These are phyloP conservation scores for Amphicarpaea edgeworthii DNA, from an alignment of 306 rosid genomes.

Conservation along the genomic window DNA sequence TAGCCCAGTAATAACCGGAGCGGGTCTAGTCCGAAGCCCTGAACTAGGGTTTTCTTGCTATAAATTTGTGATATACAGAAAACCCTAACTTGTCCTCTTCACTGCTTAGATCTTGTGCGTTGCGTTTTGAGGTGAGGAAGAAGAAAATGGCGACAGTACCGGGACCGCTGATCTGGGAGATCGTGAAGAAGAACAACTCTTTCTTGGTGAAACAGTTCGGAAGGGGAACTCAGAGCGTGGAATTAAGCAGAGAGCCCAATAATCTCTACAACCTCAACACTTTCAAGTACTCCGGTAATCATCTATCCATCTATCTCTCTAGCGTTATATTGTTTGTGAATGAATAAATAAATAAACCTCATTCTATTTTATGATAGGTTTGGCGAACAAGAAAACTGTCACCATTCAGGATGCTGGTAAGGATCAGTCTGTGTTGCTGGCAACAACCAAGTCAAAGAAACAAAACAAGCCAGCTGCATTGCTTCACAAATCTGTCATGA, in stretches of 20 bases:
- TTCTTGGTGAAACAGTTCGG: constrained; percentile 92
- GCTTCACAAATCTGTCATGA: constrained; percentile 87
- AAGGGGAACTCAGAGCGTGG: constrained; percentile 70
- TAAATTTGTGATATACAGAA: constrained; percentile 39
- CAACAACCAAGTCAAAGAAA: constrained; percentile 89
- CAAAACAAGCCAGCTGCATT: constrained; percentile 82
- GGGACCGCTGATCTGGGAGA: constrained; percentile 91
- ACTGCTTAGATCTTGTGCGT: constrained; percentile 21
- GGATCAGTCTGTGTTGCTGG: constrained; percentile 77
- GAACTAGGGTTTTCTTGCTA: constrained; percentile 66
- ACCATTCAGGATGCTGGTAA: constrained; percentile 76
- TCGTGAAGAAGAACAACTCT: constrained; percentile 87
- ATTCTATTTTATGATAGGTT: constrained; percentile 54
- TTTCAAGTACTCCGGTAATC: constrained; percentile 80
- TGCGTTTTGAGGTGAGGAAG: constrained; percentile 46
- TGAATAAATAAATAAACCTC: too few relatives aligned
- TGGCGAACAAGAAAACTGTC: constrained; percentile 97
- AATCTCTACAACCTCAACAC: constrained; percentile 83
- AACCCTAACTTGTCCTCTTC: neutral
- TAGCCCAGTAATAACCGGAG: neutral
- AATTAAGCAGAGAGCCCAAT: constrained; percentile 88
- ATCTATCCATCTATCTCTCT: too few relatives aligned
- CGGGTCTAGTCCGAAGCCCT: neutral
- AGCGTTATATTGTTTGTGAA: neutral
- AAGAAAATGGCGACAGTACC: constrained; percentile 77